Conservation (phyloP, 1,284 basidiomycete genomes). For the Apiotrichum mycotoxinovorans region DNA sequence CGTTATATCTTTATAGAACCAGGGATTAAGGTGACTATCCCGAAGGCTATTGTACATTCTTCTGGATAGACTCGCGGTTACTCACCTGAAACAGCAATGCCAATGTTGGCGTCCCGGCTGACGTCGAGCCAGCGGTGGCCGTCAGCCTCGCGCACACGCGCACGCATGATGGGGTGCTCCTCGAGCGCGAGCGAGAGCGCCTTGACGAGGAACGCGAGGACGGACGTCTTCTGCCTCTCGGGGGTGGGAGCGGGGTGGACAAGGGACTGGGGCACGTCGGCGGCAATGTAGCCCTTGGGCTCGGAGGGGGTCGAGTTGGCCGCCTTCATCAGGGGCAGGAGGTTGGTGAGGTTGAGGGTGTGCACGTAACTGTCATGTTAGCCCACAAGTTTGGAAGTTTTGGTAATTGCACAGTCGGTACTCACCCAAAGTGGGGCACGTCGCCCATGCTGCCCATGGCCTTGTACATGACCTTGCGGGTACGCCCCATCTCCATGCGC, state of each 20-base stretch:
- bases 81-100: slow-evolving; percentile 36
- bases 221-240: slow-evolving; percentile 57
- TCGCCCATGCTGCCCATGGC: slow-evolving; percentile 64
- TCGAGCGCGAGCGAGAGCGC: slow-evolving; percentile 73
- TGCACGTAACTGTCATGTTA: slow-evolving; percentile 62
- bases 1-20: no score
- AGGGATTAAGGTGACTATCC: no score
- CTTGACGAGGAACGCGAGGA: slow-evolving; percentile 82
- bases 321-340: slow-evolving; percentile 66
- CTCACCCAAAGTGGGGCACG: slow-evolving; percentile 73
- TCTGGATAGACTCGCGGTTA: no score
- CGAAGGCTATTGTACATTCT: no score
- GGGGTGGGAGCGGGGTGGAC: slow-evolving; percentile 40
- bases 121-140: slow-evolving; percentile 37
- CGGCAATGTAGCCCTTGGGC: slow-evolving; percentile 44
- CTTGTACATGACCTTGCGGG: slow-evolving; percentile 79
- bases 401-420: slow-evolving; percentile 1
- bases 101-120: slow-evolving; percentile 34
- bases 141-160: slow-evolving; percentile 26
- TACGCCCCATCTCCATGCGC: slow-evolving; percentile 63
- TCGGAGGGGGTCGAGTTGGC: slow-evolving; percentile 60
- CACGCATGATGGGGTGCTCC: slow-evolving; percentile 54
- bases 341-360: slow-evolving; percentile 73
- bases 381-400: not conserved
- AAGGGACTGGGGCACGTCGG: slow-evolving; percentile 56